Evolutionary conservation across 2,329 filamentous ascomycete species (phyloP).

Genomic region (Pseudogymnoascus sp.): DNA sequence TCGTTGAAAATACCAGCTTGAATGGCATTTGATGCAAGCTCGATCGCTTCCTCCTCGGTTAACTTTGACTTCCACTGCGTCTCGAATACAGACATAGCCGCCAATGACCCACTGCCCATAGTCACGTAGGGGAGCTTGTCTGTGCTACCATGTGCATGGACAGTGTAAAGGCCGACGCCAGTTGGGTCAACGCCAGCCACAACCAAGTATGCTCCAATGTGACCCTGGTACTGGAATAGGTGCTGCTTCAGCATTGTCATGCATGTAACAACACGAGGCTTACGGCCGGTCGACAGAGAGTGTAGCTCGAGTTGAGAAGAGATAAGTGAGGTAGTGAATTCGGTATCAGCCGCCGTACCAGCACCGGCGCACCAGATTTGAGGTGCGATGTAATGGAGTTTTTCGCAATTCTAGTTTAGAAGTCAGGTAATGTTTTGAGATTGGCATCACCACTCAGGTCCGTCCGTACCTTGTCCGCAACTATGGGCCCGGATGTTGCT

Average conservation of each 20-base stretch:
- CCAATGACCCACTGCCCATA: conserved; percentile 93
- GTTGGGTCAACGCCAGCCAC: conserved; percentile 96
- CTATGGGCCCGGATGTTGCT: conserved; percentile 94
- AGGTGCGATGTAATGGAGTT: conserved; percentile 96
- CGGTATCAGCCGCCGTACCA: conserved; percentile 94
- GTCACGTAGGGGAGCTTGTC: conserved; percentile 99
- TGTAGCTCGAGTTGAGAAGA: conserved; percentile 98
- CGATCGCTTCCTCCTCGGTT: conserved; percentile 73
- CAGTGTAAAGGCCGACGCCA: conserved; percentile 90
- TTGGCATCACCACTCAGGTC: not conserved
- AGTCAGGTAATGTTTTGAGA: not conserved
- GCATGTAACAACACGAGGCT: conserved; percentile 94
- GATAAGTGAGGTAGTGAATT: conserved; percentile 98
- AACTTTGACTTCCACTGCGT: conserved; percentile 82
- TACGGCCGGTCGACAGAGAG: conserved; percentile 89
- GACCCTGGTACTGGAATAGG: conserved; percentile 94
- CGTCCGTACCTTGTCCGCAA: conserved; percentile 80
- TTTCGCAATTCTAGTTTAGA: conserved; percentile 81
- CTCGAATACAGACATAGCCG: conserved; percentile 97
- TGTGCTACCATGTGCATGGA: conserved; percentile 95
- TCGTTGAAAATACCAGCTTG: conserved; percentile 98
- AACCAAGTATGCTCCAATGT: conserved; percentile 97
- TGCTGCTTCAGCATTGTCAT: conserved; percentile 99
- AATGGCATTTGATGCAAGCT: conserved; percentile 79
- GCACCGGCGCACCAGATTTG: conserved; percentile 99